phyloP scores from a whole-genome alignment of 2,329 filamentous ascomycete species.

The Leptographium flavum region DNA sequence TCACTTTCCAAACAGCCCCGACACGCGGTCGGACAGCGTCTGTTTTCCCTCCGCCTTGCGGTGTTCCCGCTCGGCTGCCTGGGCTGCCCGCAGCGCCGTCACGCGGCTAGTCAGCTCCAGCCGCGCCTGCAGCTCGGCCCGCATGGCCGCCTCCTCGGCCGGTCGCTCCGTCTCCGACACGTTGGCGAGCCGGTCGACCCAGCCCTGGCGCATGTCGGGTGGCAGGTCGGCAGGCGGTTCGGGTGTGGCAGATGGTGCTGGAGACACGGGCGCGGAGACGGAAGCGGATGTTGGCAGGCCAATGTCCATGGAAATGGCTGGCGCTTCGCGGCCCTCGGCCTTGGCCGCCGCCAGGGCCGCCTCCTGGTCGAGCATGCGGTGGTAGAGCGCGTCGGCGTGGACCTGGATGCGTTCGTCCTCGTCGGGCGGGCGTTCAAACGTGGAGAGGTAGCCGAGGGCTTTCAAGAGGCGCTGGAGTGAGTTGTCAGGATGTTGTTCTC shows the following conservation, averaged over 20 bases:
- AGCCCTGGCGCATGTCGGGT: slow-evolving; percentile 33
- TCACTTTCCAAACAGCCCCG: slow-evolving; percentile 16
- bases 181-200: slow-evolving; percentile 42
- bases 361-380: slow-evolving; percentile 76
- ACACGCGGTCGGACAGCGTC: slow-evolving; percentile 26
- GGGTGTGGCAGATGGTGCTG: slow-evolving; percentile 1
- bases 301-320: slow-evolving; percentile 33
- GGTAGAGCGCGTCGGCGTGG: slow-evolving; percentile 85
- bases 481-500: no score
- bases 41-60: slow-evolving; percentile 42
- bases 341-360: slow-evolving; percentile 55
- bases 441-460: slow-evolving; percentile 72
- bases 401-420: slow-evolving; percentile 85
- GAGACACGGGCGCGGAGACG: slow-evolving; percentile 20
- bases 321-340: slow-evolving; percentile 41
- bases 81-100: slow-evolving; percentile 38
- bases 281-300: slow-evolving; percentile 19
- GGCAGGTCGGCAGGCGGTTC: slow-evolving; percentile 17
- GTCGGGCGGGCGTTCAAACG: slow-evolving; percentile 45
- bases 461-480: slow-evolving; percentile 64
- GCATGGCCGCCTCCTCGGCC: slow-evolving; percentile 49
- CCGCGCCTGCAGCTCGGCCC: slow-evolving; percentile 47
- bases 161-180: slow-evolving; percentile 42
- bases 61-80: slow-evolving; percentile 37
- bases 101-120: slow-evolving; percentile 43